These are phyloP conservation scores for Talaromyces amestolkiae DNA, from an alignment of 2,329 filamentous ascomycete genomes.

Conservation along the genomic window DNA sequence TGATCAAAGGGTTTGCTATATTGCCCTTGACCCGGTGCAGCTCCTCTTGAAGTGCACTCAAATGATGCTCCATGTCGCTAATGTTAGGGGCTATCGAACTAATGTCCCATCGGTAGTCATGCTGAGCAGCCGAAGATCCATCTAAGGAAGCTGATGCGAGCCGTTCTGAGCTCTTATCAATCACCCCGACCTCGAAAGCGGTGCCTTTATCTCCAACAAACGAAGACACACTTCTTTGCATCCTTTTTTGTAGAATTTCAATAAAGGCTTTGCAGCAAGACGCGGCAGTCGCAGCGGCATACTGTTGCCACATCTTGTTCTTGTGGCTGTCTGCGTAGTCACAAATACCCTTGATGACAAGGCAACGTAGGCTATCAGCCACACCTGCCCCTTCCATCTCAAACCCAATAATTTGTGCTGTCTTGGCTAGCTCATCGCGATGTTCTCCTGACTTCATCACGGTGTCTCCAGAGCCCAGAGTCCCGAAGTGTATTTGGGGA, in stretches of 20 bases:
- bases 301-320: conserved; percentile 39
- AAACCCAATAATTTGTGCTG: conserved; percentile 22
- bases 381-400: conserved; percentile 27
- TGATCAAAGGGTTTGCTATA: not conserved
- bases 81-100: not conserved
- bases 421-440: conserved; percentile 37
- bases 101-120: conserved; percentile 4
- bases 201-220: not conserved
- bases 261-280: conserved; percentile 33
- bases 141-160: not conserved
- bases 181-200: not conserved
- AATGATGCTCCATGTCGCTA: conserved; percentile 4
- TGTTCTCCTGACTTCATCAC: conserved; percentile 42
- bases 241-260: not conserved
- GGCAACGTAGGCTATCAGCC: conserved; percentile 22
- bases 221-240: not conserved
- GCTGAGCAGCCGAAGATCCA: not conserved
- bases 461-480: conserved; percentile 17
- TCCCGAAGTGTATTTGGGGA: conserved; percentile 37
- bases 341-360: conserved; percentile 32
- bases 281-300: conserved; percentile 40
- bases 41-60: conserved; percentile 9
- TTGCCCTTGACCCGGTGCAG: not conserved
- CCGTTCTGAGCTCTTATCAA: not conserved
- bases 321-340: conserved; percentile 44